Evolutionary conservation across 1,284 basidiomycete genomes (phyloP), one percentile per base, ranked within the genome.

Genomic region (Ganoderma resinaceum): DNA sequence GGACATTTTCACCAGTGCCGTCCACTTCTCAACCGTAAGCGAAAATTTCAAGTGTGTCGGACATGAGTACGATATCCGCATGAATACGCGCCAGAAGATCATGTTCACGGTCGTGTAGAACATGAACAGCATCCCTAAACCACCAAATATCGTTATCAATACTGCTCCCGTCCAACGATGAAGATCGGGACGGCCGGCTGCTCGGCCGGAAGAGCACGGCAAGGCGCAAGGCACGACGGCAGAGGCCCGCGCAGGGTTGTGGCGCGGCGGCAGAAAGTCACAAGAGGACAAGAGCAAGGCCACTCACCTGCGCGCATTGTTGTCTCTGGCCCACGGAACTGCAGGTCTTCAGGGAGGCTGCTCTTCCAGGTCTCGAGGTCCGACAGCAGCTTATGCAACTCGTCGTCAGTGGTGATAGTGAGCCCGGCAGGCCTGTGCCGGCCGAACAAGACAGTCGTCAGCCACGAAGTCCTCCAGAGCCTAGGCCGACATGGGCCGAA

Each of bases 41-140:
- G 87, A 87, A 76, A 98, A 94, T 76, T 91, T 94, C 76, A 97
- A 88, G 78, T 95, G 95, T 14, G 88, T 87, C 18, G 94, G 95
- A 78, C 91, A 94, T 35, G 89, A 87, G 80, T 97, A 96, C 69
- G 93, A 95, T 78, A 97, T 94, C 65, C 96, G 89, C 93, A 97
- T 96, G 83, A 98, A 98, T 23, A 97, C 93, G 65, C 95, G 90
- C 93, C 93, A 96, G 82, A 96, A 94, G 79, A 94, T 91, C 90
- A 95, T 94, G 76, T 91, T 91, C 53, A 97, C 90, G 74, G 93
- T 94, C n/a, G 92, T 88, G 78, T 94, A 95, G 61, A 94, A 84
- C 66, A 98, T 80, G 79, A 96, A 95, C 31, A 98, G 84, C 66
- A 97, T 83, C 40, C 95, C 96, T 92, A 75, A 43, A 69, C 42